Evolutionary conservation across 106 monocot species (phyloP), one percentile per base, ranked within the genome.

Genomic region (Chionographis japonica): DNA sequence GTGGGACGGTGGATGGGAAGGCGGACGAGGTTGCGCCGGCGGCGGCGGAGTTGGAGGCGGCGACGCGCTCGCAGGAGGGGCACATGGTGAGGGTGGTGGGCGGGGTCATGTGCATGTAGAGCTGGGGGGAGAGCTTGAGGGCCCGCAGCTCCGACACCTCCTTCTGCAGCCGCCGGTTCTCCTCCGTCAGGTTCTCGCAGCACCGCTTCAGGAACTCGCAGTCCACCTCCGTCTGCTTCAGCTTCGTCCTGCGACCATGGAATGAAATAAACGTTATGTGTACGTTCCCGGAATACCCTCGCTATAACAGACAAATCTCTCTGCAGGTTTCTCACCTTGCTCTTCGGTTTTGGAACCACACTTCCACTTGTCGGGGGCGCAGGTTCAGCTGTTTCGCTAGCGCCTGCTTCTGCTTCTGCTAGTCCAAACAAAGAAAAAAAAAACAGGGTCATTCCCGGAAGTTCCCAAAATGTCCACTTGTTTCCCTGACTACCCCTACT

Each of bases 61-160:
- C 78, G 41, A 94, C 78, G 51, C 88, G 80, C 76, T 95, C 94
- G 70, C 94, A 95, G 18, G 91, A 91, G 12, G 94, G 90, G 74
- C 94, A 95, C 90, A 95, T 95, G 65, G 91, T 95, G 76, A 95
- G 90, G 52, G 94, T 95, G 18, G 94, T 91, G 1, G 94, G 94
- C 19, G 95, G 95, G 12, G 88, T 84, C 89, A 88, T 89, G 69
- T 89, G 92, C 89, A 84, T 82, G 82, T 89, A 92, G 59, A 86
- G 76, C 65, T 89, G 92, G 11, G 95, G 95, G 0, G 95, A 92
- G 18, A 95, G 84, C 80, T 92, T 97, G 12, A 97, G 73, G 0
- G 89, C 80, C 12, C 95, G 52, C 11, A 97, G 95, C 72, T 97
- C 95, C 67, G 84, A 86, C n/a, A 97, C 82, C 68, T 97, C 92